These are phyloP conservation scores for Hapsidospora chrysogenum DNA, from an alignment of 495 filamentous ascomycete species.

Conservation along the genomic window DNA sequence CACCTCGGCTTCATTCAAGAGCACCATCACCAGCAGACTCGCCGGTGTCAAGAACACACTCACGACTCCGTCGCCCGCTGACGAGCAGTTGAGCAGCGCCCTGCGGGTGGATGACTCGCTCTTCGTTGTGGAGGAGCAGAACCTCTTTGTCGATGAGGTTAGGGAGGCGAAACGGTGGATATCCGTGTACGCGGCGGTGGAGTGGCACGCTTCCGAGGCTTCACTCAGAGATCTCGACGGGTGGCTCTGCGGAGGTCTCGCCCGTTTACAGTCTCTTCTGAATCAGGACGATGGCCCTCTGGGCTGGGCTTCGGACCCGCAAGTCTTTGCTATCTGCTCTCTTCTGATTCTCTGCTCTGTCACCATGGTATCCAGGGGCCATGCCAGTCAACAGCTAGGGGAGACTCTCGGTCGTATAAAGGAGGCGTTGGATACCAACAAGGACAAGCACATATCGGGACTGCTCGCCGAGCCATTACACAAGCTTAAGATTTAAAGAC, in stretches of 20 bases:
- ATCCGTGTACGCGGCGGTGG: conserved; percentile 20
- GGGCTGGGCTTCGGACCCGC: conserved; percentile 57
- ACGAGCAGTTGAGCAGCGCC: conserved; percentile 27
- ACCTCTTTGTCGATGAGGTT: conserved; percentile 70
- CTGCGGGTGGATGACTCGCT: conserved; percentile 50
- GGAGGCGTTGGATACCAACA: no score
- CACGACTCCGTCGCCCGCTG: conserved; percentile 18
- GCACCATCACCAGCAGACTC: conserved; percentile 17
- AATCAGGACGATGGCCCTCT: conserved; percentile 40
- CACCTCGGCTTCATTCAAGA: conserved; percentile 11
- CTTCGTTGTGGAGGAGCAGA: conserved; percentile 81
- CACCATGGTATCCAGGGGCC: not conserved
- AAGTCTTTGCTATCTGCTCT: conserved; percentile 51
- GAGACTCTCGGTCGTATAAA: not conserved
- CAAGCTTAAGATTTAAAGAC: no score
- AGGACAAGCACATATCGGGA: no score
- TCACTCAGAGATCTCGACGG: conserved; percentile 6
- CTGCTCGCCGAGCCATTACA: no score
- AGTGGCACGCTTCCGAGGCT: conserved; percentile 4
- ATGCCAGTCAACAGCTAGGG: not conserved
- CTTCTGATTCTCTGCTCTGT: not conserved
- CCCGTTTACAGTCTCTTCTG: conserved; percentile 22
- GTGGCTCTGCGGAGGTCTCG: conserved; percentile 45
- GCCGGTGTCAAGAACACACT: conserved; percentile 8
- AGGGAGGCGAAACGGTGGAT: conserved; percentile 53